These are phyloP conservation scores for Dactylellina drechsleri DNA, from an alignment of 2,329 filamentous ascomycete genomes.

Conservation along the genomic window DNA sequence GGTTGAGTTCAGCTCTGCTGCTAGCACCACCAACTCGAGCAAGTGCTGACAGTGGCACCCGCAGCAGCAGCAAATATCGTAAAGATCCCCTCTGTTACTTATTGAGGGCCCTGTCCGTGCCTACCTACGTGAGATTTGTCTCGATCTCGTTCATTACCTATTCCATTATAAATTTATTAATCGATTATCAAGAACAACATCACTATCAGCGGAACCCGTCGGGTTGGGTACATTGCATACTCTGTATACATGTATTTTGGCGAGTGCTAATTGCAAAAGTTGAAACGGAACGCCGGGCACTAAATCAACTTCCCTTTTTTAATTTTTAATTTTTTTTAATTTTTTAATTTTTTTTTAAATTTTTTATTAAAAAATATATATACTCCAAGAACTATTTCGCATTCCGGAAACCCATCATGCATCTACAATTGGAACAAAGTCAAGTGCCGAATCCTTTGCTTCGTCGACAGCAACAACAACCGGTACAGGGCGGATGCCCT, in stretches of 20 bases:
- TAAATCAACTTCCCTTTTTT: too few relatives aligned
- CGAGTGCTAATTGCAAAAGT: not conserved
- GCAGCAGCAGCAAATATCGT: conserved; percentile 16
- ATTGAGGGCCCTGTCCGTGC: conserved; percentile 23
- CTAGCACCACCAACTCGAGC: conserved; percentile 32
- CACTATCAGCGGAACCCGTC: too few relatives aligned
- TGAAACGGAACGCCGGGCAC: not conserved
- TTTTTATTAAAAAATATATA: too few relatives aligned
- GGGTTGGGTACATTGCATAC: too few relatives aligned
- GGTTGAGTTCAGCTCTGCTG: conserved; percentile 32
- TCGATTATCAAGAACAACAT: too few relatives aligned
- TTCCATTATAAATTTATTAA: too few relatives aligned
- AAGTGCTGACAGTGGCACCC: conserved; percentile 40
- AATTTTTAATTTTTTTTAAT: too few relatives aligned
- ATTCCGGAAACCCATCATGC: conserved; percentile 11
- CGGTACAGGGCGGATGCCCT: conserved; percentile 27
- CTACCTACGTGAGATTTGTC: not conserved
- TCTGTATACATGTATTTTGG: too few relatives aligned
- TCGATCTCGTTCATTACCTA: too few relatives aligned
- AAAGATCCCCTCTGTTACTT: conserved; percentile 33
- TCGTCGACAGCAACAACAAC: conserved; percentile 24
- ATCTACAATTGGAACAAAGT: conserved; percentile 14
- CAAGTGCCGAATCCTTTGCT: conserved; percentile 25
- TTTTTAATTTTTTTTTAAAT: too few relatives aligned
- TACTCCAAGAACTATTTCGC: too few relatives aligned